Base-by-base conservation (phyloP, 345 rosid species). In the Acer negundo region DNA sequence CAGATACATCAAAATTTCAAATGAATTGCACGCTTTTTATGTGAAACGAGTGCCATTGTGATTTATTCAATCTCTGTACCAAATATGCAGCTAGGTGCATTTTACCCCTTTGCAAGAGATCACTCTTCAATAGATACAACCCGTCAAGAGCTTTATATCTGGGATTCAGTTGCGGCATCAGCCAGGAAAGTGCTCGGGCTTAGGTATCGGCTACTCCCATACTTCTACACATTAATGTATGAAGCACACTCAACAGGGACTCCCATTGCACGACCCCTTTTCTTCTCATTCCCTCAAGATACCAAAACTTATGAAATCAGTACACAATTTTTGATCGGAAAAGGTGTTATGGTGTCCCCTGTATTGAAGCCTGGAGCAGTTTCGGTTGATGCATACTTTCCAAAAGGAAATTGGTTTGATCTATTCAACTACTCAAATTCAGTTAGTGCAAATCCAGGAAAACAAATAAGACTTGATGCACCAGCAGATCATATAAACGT, bases 141-240 rank as follows among this genome's bases (percentile, higher is more conserved):
- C 26, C 63, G 63, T 59, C 63, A 59, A 10, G 63, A 59, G 12
- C 63, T 59, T 59, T 59, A 59, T 3, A 1, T 59, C 13, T 59
- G 63, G 63, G 26, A 59, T 59, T 59, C 63, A 59, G 63, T 59
- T 19, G 63, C 63, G 9, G 63, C 63, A 59, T 59, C 63, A 59
- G 63, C 63, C 26, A 59, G 63, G 63, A 59, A 59, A 22, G 63
- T 59, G 22, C 63, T 59, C 10, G 26, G 63, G 10, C 63, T 59
- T 11, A 6, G 63, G 12, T 59, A 59, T 19, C 24, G 26, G 24
- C 26, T 59, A 59, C 63, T 59, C 63, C 63, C 63, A 7, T 16
- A 59, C 26, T 19, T 59, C 5, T 59, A 59, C 26, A 59, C 63
- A 59, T 59, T 59, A 22, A 59, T 59, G 63, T 59, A n/a, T 59